Evolutionary conservation across 148 eudicot genomes (phyloP).

Genomic region (Simmondsia chinensis): DNA sequence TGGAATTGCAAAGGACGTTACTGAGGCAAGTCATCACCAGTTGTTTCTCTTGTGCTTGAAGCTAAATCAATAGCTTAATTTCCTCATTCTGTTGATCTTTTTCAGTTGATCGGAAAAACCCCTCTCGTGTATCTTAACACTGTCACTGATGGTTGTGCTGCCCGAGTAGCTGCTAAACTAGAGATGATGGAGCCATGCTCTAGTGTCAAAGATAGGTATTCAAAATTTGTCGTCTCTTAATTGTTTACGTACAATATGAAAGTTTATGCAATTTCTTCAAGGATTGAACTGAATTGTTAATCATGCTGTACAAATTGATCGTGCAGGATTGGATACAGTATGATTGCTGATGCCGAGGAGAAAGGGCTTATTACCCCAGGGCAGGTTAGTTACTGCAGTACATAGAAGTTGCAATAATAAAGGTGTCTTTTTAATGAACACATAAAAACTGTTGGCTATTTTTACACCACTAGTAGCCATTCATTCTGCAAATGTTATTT

Average conservation of each 20-base stretch:
- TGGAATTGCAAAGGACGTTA: constrained; percentile 60
- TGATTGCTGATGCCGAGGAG: constrained; percentile 38
- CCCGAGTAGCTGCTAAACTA: constrained; percentile 72
- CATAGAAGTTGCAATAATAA: too few relatives aligned
- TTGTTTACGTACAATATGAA: not conserved
- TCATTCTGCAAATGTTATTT: too few relatives aligned
- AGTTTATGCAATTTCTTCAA: not conserved
- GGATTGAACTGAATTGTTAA: too few relatives aligned
- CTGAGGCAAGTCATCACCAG: constrained; percentile 33
- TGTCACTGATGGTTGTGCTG: constrained; percentile 72
- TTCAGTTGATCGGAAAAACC: constrained; percentile 74
- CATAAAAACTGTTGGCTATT: too few relatives aligned
- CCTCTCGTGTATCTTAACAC: constrained; percentile 84
- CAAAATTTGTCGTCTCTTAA: not conserved
- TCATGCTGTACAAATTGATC: constrained; percentile 1
- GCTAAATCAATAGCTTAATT: not conserved
- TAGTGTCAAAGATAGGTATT: constrained; percentile 70
- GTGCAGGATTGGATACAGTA: constrained; percentile 39
- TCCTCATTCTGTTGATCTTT: not conserved
- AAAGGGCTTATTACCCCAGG: constrained; percentile 35
- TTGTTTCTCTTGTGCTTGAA: not conserved
- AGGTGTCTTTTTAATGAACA: too few relatives aligned
- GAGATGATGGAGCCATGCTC: constrained; percentile 95
- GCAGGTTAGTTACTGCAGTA: constrained; percentile 39
- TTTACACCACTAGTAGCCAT: too few relatives aligned